Evolutionary conservation across 2,329 filamentous ascomycete species (phyloP).

Genomic region (Alternaria sp.): DNA sequence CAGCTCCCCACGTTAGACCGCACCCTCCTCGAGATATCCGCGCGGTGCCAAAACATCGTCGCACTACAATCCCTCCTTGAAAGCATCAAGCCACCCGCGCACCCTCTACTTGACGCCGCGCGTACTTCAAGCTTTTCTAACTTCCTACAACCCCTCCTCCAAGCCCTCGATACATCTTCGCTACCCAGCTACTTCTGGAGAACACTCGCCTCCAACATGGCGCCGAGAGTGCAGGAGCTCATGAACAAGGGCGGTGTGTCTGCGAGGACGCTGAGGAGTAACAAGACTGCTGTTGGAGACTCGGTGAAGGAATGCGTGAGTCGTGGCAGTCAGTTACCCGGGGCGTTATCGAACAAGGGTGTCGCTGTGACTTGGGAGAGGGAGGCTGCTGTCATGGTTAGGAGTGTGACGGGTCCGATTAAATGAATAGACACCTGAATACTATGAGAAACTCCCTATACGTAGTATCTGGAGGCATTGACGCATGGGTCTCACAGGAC

Average conservation of each 20-base stretch:
- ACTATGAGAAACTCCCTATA: not conserved
- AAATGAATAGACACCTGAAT: slow-evolving; percentile 20
- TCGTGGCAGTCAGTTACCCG: slow-evolving; percentile 73
- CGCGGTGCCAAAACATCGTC: slow-evolving; percentile 89
- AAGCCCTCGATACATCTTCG: slow-evolving; percentile 83
- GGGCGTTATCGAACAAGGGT: slow-evolving; percentile 56
- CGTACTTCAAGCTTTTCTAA: slow-evolving; percentile 38
- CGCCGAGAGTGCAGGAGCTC: slow-evolving; percentile 82
- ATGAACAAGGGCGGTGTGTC: slow-evolving; percentile 81
- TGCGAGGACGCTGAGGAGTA: slow-evolving; percentile 78
- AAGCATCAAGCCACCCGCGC: slow-evolving; percentile 68
- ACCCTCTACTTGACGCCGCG: slow-evolving; percentile 65
- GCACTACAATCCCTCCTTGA: slow-evolving; percentile 81
- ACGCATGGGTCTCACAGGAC: not conserved
- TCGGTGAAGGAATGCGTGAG: slow-evolving; percentile 84
- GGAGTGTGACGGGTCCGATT: slow-evolving; percentile 70
- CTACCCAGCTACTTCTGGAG: slow-evolving; percentile 94
- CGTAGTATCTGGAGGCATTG: not conserved
- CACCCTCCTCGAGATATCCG: slow-evolving; percentile 79
- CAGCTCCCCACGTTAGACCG: slow-evolving; percentile 83
- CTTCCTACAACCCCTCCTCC: slow-evolving; percentile 75
- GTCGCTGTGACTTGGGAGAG: slow-evolving; percentile 74
- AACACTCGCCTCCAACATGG: slow-evolving; percentile 78
- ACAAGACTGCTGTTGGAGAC: slow-evolving; percentile 75
- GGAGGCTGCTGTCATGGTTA: slow-evolving; percentile 94